Percentiles rank a stretch among this genome's conserved stretches.
These are phyloP conservation scores for Incumbomyces delicatus DNA, from an alignment of 2,329 filamentous ascomycete species.

Conservation along the genomic window DNA sequence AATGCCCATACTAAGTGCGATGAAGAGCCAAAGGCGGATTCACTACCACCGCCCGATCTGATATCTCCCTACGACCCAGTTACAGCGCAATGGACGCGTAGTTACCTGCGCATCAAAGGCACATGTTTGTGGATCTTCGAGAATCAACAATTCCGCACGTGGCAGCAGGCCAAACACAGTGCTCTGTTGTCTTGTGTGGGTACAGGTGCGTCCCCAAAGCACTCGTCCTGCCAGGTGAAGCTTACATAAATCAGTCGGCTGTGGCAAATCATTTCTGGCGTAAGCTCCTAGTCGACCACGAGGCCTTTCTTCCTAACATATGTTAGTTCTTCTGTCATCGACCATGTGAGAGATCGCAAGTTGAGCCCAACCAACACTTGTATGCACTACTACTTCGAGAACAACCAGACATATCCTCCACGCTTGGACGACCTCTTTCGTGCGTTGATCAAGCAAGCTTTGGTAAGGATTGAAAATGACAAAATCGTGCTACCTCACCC, in stretches of 20 bases:
- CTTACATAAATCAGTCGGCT: neutral
- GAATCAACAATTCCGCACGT: neutral
- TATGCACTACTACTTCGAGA: neutral
- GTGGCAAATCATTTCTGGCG: conserved; percentile 4
- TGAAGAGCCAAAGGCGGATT: too few species aligned
- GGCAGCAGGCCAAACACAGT: neutral
- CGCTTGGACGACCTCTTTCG: neutral
- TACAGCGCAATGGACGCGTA: neutral
- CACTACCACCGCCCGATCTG: too few species aligned
- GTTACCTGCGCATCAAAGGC: neutral
- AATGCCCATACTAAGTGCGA: too few species aligned
- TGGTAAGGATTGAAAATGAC: too few species aligned
- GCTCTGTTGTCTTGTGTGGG: neutral
- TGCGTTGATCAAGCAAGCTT: conserved; percentile 1
- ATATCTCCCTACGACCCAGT: neutral
- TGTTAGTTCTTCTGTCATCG: neutral
- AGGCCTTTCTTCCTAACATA: too few species aligned
- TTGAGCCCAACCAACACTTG: neutral
- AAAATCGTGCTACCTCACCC: too few species aligned
- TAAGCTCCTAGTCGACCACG: neutral
- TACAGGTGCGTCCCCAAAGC: too few species aligned
- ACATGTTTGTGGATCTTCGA: neutral
- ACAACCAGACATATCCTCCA: neutral
- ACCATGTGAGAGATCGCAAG: neutral
- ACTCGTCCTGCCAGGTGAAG: too few species aligned